Evolutionary conservation across 1,284 basidiomycete genomes (phyloP).

Genomic region (Sphagnurus paluster): DNA sequence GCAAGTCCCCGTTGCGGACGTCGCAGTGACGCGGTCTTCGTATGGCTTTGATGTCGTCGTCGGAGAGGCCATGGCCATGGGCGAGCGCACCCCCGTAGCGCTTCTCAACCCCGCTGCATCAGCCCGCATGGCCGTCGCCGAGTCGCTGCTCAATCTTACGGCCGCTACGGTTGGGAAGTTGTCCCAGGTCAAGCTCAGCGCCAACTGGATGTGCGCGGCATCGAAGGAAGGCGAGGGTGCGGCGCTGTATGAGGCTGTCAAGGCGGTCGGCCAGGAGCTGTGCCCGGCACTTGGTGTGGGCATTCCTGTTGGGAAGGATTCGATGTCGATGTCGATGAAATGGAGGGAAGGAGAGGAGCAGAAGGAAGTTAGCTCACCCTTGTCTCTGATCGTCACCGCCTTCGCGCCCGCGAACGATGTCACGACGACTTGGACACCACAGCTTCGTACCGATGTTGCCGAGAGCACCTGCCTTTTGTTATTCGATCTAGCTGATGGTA

Average conservation of each 20-base stretch:
- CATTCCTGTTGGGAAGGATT: slow-evolving; percentile 98
- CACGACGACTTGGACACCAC: slow-evolving; percentile 89
- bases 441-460: slow-evolving; percentile 68
- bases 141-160: slow-evolving; percentile 90
- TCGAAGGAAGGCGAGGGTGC: slow-evolving; percentile 90
- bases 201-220: slow-evolving; percentile 99
- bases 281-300: slow-evolving; percentile 94
- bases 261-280: slow-evolving; percentile 91
- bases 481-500: slow-evolving; percentile 86
- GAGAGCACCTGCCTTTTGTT: slow-evolving; percentile 81
- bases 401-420: slow-evolving; percentile 89
- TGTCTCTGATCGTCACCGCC: slow-evolving; percentile 94
- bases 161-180: slow-evolving; percentile 80
- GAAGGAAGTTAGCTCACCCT: slow-evolving; percentile 86
- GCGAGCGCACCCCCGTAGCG: slow-evolving; percentile 93
- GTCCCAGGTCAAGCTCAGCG: slow-evolving; percentile 86
- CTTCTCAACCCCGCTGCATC: slow-evolving; percentile 87
- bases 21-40: slow-evolving; percentile 93
- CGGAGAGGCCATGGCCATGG: slow-evolving; percentile 98
- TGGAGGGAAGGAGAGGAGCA: slow-evolving; percentile 74
- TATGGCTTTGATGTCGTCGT: slow-evolving; percentile 86
- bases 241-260: slow-evolving; percentile 89
- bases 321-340: slow-evolving; percentile 99
- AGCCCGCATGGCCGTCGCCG: slow-evolving; percentile 94
- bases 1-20: slow-evolving; percentile 98